Evolutionary conservation across 768 basidiomycete genomes (phyloP), one percentile per base, ranked within the genome.

Genomic region (Podaxis sp.): DNA sequence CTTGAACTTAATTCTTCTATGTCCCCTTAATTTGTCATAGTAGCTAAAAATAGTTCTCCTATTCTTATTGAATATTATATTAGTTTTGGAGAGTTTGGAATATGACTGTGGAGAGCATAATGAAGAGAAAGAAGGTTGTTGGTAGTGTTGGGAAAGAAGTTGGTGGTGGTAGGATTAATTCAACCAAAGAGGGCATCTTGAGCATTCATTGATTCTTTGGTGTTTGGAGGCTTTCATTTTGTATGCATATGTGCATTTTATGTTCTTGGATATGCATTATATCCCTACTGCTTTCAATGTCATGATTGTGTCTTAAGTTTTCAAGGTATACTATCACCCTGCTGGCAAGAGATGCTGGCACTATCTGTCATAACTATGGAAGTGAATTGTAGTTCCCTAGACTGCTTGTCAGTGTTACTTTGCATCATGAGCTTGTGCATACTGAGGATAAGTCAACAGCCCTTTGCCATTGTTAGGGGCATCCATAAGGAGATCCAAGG

Each of bases 11-110:
- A 24, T 24, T 24, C 24, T 24, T 24, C 24, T 24, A 24, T 24
- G 24, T 24, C 24, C 24, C 24, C 24, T 24, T 24, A 24, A n/a
- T n/a, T n/a, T 24, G 24, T 24, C 24, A 24, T 24, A 24, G 24
- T 2, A 24, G 24, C 24, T 24, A 2, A 24, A 24, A 24, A 24
- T 24, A 24, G 2, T 24, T 24, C 24, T 24, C 24, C 24, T 24
- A 24, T 24, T 24, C 24, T 24, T 24, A 24, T 24, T 24, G 24
- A 24, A 24, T 24, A 24, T 24, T 24, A 24, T 24, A 24, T 24
- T 24, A 98, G 79, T 96, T 96, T 76, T 96, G 95, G 95, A 85
- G 87, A 63, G 82, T 93, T 47, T 93, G 91, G 91, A 90, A 92
- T 53, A 73, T 81, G 46, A 79, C 76, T 7, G 77, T 75, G 65